A percentile compares a stretch with the other conserved stretches of the same genome.
These are phyloP conservation scores for Serendipita sp. DNA, from an alignment of 1,284 basidiomycete species.

Conservation along the genomic window DNA sequence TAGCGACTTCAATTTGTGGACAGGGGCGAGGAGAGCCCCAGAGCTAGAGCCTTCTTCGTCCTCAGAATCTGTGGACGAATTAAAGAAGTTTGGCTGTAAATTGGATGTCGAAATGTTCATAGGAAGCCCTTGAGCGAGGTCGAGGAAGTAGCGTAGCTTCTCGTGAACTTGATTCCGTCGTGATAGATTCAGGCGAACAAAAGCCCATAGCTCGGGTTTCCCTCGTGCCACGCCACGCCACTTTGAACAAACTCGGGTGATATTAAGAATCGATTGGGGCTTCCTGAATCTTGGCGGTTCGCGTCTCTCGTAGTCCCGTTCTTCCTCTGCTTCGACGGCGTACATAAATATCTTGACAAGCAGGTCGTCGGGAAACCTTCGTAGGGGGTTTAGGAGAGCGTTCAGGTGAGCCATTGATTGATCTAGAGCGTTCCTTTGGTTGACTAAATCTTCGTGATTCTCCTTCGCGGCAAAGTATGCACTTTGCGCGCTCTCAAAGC, in stretches of 20 bases:
- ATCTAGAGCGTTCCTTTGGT: background rate
- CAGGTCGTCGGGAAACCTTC: background rate
- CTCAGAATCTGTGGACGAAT: background rate
- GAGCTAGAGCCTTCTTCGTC: background rate
- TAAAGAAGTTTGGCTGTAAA: slow-evolving; percentile 4
- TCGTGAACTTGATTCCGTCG: background rate
- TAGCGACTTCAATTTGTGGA: background rate
- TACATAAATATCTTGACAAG: background rate
- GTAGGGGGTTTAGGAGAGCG: background rate
- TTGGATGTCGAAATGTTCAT: slow-evolving; percentile 3
- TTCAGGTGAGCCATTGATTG: background rate
- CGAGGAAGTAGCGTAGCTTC: background rate
- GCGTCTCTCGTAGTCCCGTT: background rate
- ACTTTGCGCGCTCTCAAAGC: slow-evolving; percentile 3
- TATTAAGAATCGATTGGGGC: background rate
- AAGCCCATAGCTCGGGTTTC: slow-evolving; percentile 1
- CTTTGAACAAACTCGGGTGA: background rate
- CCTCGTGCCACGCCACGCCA: background rate
- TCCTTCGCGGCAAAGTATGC: slow-evolving; percentile 6
- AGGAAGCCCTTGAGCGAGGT: background rate
- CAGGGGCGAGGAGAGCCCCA: background rate
- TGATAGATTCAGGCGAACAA: slow-evolving; percentile 2
- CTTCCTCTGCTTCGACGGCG: slow-evolving; percentile 2
- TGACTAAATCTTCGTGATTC: background rate
- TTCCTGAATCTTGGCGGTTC: background rate